These are phyloP conservation scores for Aspergillus oerlinghausenensis DNA, from an alignment of 2,329 filamentous ascomycete species.

Conservation along the genomic window DNA sequence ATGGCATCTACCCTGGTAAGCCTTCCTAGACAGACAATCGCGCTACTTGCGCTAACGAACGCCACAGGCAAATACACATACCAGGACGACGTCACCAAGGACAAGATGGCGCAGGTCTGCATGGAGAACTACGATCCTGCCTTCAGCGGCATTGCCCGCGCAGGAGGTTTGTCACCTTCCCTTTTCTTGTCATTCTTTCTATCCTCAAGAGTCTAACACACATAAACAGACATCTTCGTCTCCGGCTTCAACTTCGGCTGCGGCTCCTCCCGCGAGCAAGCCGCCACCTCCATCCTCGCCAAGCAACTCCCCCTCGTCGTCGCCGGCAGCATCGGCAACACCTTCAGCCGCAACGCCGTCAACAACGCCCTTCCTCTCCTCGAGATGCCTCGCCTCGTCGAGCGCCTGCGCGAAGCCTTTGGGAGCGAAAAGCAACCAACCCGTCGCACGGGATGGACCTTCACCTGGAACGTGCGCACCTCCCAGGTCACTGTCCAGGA, in stretches of 20 bases:
- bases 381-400: constrained; percentile 33
- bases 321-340: constrained; percentile 76
- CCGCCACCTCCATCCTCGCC: constrained; percentile 79
- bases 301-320: constrained; percentile 77
- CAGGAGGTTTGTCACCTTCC: constrained; percentile 40
- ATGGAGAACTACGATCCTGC: constrained; percentile 88
- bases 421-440: constrained; percentile 48
- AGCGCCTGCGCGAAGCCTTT: constrained; percentile 31
- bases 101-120: constrained; percentile 81
- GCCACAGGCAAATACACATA: constrained; percentile 73
- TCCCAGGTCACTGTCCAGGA: constrained; percentile 69
- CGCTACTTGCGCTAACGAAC: not conserved
- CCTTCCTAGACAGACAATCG: not conserved
- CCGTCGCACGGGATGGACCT: constrained; percentile 73
- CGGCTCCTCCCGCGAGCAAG: constrained; percentile 76
- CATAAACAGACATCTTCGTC: constrained; percentile 67
- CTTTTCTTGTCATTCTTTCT: not conserved
- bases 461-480: constrained; percentile 73
- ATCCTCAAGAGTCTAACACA: not conserved
- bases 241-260: constrained; percentile 86
- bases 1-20: constrained; percentile 74
- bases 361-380: constrained; percentile 39
- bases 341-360: constrained; percentile 62
- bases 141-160: constrained; percentile 59
- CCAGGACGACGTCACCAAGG: constrained; percentile 71